phyloP scores from a whole-genome alignment of 495 filamentous ascomycete genomes.

The Acidomyces sp. region DNA sequence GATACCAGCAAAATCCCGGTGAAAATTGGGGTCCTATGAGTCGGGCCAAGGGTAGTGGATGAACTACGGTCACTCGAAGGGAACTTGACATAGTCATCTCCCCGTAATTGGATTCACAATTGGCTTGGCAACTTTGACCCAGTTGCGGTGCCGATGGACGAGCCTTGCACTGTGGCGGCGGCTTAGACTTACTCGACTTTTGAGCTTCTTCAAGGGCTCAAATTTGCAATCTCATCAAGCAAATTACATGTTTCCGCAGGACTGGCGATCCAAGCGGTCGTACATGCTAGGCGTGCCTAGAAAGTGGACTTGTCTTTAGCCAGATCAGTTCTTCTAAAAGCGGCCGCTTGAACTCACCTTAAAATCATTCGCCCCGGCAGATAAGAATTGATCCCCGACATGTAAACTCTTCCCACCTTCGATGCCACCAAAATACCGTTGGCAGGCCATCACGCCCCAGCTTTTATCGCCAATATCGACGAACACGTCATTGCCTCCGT shows the following conservation, averaged over 20 bases:
- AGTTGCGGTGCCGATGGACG: not conserved
- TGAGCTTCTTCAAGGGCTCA: too few species aligned
- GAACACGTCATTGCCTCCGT: slow-evolving; percentile 51
- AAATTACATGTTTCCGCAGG: slow-evolving; percentile 79
- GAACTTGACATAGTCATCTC: too few species aligned
- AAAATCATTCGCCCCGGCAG: slow-evolving; percentile 92
- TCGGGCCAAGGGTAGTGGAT: slow-evolving; percentile 43
- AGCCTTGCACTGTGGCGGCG: too few species aligned
- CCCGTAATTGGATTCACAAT: too few species aligned
- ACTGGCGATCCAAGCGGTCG: slow-evolving; percentile 81
- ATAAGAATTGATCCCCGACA: slow-evolving; percentile 91
- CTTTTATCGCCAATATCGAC: slow-evolving; percentile 98
- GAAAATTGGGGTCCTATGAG: slow-evolving; percentile 90
- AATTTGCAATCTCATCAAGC: slow-evolving; percentile 62
- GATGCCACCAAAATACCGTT: slow-evolving; percentile 76
- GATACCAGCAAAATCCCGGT: slow-evolving; percentile 79
- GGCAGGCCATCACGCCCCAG: slow-evolving; percentile 83
- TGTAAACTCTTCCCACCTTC: slow-evolving; percentile 53
- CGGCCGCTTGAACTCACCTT: slow-evolving; percentile 39
- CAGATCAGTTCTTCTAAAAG: not conserved
- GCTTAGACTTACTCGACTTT: too few species aligned
- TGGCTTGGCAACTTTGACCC: too few species aligned
- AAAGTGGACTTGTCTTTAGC: not conserved
- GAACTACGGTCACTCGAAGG: too few species aligned
- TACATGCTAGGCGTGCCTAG: slow-evolving; percentile 49